Conservation (phyloP, 2,329 filamentous ascomycete species). For the Xylariaceae sp. region DNA sequence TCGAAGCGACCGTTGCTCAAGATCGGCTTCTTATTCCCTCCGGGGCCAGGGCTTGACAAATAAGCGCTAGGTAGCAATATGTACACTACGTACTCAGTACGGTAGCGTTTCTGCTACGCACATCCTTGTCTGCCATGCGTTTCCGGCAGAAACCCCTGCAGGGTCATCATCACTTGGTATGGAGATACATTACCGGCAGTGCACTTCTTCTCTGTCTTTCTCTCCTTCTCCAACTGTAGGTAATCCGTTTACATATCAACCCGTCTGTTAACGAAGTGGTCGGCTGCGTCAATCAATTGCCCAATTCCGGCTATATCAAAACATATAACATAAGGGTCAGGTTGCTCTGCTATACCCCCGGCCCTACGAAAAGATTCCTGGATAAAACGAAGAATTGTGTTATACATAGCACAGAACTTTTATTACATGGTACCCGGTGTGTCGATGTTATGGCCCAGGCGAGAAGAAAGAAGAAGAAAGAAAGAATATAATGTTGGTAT, state of each 20-base stretch:
- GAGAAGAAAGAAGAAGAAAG: too few relatives aligned
- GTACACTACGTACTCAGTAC: background rate
- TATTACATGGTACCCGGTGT: too few relatives aligned
- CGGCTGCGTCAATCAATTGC: too few relatives aligned
- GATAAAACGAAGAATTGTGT: too few relatives aligned
- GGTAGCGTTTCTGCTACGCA: background rate
- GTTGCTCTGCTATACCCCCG: too few relatives aligned
- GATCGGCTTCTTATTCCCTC: constrained; percentile 30
- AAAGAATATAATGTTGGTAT: too few relatives aligned
- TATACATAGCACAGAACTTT: too few relatives aligned
- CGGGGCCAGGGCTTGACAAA: constrained; percentile 24
- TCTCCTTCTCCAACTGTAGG: background rate
- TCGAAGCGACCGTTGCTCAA: constrained; percentile 5
- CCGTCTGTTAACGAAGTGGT: too few relatives aligned
- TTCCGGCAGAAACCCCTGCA: constrained; percentile 19
- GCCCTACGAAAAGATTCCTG: too few relatives aligned
- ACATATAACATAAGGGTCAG: too few relatives aligned
- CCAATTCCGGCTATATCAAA: too few relatives aligned
- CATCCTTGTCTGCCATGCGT: constrained; percentile 23
- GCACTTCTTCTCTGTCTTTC: background rate
- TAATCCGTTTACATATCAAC: background rate
- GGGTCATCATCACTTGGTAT: background rate
- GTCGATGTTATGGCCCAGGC: too few relatives aligned
- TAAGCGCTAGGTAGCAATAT: constrained; percentile 26
- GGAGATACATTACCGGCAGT: background rate